Conservation (phyloP, 2,329 filamentous ascomycete genomes). For the Sarocladiaceae sp. region DNA sequence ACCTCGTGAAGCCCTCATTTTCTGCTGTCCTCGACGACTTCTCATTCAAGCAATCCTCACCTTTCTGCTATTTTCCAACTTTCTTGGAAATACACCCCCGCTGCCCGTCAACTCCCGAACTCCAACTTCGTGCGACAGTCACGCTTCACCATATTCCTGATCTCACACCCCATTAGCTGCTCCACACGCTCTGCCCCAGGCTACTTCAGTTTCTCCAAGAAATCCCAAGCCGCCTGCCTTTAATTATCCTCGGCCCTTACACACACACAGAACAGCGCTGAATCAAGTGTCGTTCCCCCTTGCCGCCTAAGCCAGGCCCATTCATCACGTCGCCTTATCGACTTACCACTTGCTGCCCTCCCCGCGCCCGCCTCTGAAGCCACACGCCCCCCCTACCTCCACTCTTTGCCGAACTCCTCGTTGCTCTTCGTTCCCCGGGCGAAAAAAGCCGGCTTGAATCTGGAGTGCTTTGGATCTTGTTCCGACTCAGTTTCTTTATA, state of each 20-base stretch:
- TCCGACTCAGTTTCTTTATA: slow-evolving; percentile 21
- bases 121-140: neutral
- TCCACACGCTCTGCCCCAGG: slow-evolving; percentile 4
- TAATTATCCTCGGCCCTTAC: slow-evolving; percentile 3
- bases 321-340: neutral
- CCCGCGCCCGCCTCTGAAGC: slow-evolving; percentile 3
- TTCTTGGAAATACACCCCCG: slow-evolving; percentile 1
- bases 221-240: neutral
- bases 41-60: neutral
- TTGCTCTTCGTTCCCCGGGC: slow-evolving; percentile 7
- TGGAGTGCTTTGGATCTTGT: slow-evolving; percentile 8
- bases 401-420: slow-evolving; percentile 9
- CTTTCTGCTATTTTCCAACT: neutral
- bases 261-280: neutral
- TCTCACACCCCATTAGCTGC: slow-evolving; percentile 5
- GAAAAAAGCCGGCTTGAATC: slow-evolving; percentile 12
- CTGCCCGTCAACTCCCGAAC: slow-evolving; percentile 6
- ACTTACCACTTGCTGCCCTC: neutral
- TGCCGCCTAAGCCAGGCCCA: neutral
- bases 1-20: slow-evolving; percentile 1
- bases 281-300: neutral
- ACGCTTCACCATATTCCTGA: neutral
- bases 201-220: neutral
- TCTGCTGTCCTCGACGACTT: neutral
- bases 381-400: slow-evolving; percentile 4